phyloP scores from a whole-genome alignment of 2,329 filamentous ascomycete species.

The Penicillium olsonii region DNA sequence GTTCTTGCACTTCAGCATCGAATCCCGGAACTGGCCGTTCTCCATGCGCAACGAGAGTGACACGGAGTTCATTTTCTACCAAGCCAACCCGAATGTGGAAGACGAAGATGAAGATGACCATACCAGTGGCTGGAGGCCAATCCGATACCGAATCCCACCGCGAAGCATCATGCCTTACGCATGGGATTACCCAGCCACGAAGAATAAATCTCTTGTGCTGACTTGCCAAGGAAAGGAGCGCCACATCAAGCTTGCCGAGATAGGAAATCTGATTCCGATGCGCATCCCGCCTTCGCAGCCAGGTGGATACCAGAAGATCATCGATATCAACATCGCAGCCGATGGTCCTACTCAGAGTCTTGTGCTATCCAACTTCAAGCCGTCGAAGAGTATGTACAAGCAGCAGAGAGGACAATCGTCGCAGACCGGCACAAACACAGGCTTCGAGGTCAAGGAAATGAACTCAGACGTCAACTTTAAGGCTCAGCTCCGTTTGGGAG shows the following conservation, averaged over 20 bases:
- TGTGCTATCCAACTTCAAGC: conserved; percentile 90
- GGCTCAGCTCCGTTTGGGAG: conserved; percentile 83
- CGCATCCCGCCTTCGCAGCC: conserved; percentile 72
- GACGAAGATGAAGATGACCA: conserved; percentile 84
- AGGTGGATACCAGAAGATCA: conserved; percentile 72
- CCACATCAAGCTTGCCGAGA: conserved; percentile 92
- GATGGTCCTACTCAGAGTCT: conserved; percentile 94
- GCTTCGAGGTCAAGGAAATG: conserved; percentile 92
- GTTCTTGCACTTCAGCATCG: conserved; percentile 85
- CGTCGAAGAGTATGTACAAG: conserved; percentile 87
- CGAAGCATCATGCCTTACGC: conserved; percentile 99
- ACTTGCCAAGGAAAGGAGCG: conserved; percentile 76
- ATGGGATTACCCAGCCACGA: conserved; percentile 98
- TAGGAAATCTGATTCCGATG: conserved; percentile 94
- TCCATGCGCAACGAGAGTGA: conserved; percentile 99
- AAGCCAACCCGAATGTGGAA: conserved; percentile 88
- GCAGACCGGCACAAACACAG: conserved; percentile 62
- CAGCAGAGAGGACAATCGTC: conserved; percentile 59
- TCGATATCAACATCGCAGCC: conserved; percentile 94
- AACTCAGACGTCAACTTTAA: conserved; percentile 87
- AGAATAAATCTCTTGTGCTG: conserved; percentile 89
- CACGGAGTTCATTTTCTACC: conserved; percentile 93
- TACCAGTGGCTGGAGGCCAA: conserved; percentile 83
- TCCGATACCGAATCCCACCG: conserved; percentile 86
- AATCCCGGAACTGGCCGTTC: conserved; percentile 96